Percentiles rank a stretch among this genome's conserved stretches.
Conservation (phyloP, 1,284 basidiomycete species). For the Cryptococcus wingfieldii region DNA sequence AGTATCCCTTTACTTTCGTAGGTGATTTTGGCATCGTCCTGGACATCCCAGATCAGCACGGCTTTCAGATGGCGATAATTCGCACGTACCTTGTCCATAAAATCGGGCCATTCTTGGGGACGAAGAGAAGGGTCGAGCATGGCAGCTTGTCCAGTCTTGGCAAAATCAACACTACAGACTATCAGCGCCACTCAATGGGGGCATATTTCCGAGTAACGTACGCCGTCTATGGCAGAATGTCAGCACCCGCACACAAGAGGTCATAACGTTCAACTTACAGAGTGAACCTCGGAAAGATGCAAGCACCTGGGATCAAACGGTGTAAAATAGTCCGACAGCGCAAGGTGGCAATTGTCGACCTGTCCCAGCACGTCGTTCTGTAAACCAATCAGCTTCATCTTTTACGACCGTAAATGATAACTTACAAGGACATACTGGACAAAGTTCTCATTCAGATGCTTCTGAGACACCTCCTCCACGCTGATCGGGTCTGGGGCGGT, state of each 20-base stretch:
- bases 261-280: constrained; percentile 21
- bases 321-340: constrained; percentile 28
- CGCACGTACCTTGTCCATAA: constrained; percentile 41
- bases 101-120: constrained; percentile 44
- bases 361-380: constrained; percentile 38
- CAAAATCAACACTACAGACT: constrained; percentile 43
- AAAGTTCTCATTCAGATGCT: constrained; percentile 46
- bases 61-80: neutral
- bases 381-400: neutral
- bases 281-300: constrained; percentile 35
- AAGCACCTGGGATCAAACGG: constrained; percentile 30
- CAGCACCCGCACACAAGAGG: neutral
- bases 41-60: neutral
- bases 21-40: constrained; percentile 23
- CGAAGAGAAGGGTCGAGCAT: constrained; percentile 23
- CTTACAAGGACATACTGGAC: constrained; percentile 41
- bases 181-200: neutral
- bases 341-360: constrained; percentile 28
- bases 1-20: constrained; percentile 39
- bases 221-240: constrained; percentile 27
- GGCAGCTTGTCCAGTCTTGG: constrained; percentile 48
- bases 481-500: constrained; percentile 32
- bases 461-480: constrained; percentile 39
- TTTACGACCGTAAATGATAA: neutral
- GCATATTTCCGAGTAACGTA: constrained; percentile 12